A percentile compares a stretch with the other conserved stretches of the same genome.
Evolutionary conservation across 2,329 filamentous ascomycete species (phyloP).

Genomic region (Byssothecium circinans): DNA sequence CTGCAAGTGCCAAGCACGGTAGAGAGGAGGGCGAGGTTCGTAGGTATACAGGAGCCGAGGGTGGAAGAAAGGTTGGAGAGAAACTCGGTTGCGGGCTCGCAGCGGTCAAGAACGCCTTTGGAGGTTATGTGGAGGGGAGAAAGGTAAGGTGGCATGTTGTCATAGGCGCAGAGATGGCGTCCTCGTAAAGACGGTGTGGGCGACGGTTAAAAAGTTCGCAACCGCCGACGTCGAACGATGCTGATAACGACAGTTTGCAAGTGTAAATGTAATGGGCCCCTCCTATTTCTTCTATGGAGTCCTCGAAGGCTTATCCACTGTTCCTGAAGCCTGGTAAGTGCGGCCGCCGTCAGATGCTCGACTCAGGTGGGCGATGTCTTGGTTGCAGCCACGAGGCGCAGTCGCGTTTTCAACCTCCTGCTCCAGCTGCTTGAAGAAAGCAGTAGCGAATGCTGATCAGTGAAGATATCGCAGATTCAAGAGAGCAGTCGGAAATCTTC

Average conservation of each 20-base stretch:
- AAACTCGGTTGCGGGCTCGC: conserved; percentile 61
- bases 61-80: conserved; percentile 60
- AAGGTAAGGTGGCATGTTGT: conserved; percentile 41
- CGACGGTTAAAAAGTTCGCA: conserved; percentile 5
- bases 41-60: conserved; percentile 65
- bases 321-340: conserved; percentile 2
- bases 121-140: conserved; percentile 35
- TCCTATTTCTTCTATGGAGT: conserved; percentile 3
- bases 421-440: conserved; percentile 6
- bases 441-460: conserved; percentile 11
- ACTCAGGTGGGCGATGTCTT: conserved; percentile 22
- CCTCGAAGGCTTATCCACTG: neutral
- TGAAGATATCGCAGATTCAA: neutral
- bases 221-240: conserved; percentile 3
- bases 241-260: neutral
- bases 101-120: conserved; percentile 58
- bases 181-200: conserved; percentile 3
- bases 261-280: neutral
- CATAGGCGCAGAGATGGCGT: conserved; percentile 16
- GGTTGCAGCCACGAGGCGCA: conserved; percentile 31
- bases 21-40: conserved; percentile 63
- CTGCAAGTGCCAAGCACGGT: conserved; percentile 62
- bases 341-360: conserved; percentile 30
- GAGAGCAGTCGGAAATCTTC: neutral
- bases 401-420: conserved; percentile 16